phyloP scores from a whole-genome alignment of 192 early-diverging fungal genomes.

The Dimargaris verticillata region DNA sequence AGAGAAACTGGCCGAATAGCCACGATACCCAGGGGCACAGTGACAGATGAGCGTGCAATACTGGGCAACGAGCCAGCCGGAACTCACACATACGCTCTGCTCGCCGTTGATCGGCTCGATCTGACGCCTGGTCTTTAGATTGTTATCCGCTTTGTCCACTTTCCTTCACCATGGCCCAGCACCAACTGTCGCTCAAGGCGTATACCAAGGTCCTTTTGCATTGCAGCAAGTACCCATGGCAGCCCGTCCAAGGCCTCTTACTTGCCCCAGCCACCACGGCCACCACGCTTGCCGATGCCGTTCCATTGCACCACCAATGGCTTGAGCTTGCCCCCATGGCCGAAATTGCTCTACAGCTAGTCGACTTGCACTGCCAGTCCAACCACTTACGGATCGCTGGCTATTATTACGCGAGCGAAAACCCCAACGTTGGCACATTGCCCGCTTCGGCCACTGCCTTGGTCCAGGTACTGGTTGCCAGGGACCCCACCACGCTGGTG shows the following conservation, averaged over 20 bases:
- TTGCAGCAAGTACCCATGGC: slow-evolving; percentile 63
- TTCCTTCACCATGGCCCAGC: background rate
- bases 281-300: slow-evolving; percentile 36
- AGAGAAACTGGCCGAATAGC: no score
- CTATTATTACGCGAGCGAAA: slow-evolving; percentile 42
- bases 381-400: slow-evolving; percentile 37
- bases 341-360: slow-evolving; percentile 72
- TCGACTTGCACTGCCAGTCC: slow-evolving; percentile 34
- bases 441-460: slow-evolving; percentile 31
- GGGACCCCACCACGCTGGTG: slow-evolving; percentile 27
- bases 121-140: no score
- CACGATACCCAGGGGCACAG: no score
- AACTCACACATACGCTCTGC: no score
- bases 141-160: no score
- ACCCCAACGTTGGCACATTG: slow-evolving; percentile 23
- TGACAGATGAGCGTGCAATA: no score
- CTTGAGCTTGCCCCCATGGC: slow-evolving; percentile 62
- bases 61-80: no score
- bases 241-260: slow-evolving; percentile 64
- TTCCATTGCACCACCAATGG: slow-evolving; percentile 77
- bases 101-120: no score
- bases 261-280: slow-evolving; percentile 28
- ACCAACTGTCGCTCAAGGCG: slow-evolving; percentile 31
- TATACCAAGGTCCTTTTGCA: slow-evolving; percentile 67
- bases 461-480: slow-evolving; percentile 29